phyloP scores from a whole-genome alignment of 495 filamentous ascomycete species.

The Pseudotulostoma volvatum region DNA sequence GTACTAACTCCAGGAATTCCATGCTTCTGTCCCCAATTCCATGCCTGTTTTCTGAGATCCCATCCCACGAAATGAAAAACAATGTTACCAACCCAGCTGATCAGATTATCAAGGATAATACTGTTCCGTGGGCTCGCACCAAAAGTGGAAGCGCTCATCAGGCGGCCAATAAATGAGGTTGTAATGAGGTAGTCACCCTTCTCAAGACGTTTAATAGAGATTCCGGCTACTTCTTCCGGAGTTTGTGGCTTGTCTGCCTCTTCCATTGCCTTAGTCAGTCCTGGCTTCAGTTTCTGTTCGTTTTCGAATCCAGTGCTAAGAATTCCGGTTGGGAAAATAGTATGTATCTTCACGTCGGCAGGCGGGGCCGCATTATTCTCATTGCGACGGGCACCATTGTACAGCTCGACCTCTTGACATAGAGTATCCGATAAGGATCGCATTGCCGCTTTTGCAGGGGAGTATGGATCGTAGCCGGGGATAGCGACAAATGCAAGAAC shows the following conservation, averaged over 20 bases:
- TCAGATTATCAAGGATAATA: conserved; percentile 24
- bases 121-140: conserved; percentile 28
- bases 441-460: conserved; percentile 72
- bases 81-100: conserved; percentile 29
- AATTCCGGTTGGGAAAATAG: conserved; percentile 76
- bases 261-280: conserved; percentile 66
- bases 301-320: conserved; percentile 53
- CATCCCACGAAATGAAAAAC: conserved; percentile 27
- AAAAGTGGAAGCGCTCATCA: conserved; percentile 44
- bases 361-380: conserved; percentile 26
- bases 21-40: conserved; percentile 29
- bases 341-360: conserved; percentile 58
- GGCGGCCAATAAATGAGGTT: conserved; percentile 44
- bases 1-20: too few relatives aligned
- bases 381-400: conserved; percentile 45
- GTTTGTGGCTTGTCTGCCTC: conserved; percentile 64
- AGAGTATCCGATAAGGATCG: conserved; percentile 70
- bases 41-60: conserved; percentile 28
- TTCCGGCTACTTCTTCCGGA: conserved; percentile 56
- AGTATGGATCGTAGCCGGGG: conserved; percentile 73
- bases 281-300: conserved; percentile 71
- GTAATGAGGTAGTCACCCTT: conserved; percentile 62
- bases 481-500: conserved; percentile 58
- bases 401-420: conserved; percentile 68
- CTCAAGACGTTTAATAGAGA: conserved; percentile 59